A percentile compares a stretch with the other conserved stretches of the same genome.
These are phyloP conservation scores for Tylopilus microsporus DNA, from an alignment of 1,284 basidiomycete genomes.

Conservation along the genomic window DNA sequence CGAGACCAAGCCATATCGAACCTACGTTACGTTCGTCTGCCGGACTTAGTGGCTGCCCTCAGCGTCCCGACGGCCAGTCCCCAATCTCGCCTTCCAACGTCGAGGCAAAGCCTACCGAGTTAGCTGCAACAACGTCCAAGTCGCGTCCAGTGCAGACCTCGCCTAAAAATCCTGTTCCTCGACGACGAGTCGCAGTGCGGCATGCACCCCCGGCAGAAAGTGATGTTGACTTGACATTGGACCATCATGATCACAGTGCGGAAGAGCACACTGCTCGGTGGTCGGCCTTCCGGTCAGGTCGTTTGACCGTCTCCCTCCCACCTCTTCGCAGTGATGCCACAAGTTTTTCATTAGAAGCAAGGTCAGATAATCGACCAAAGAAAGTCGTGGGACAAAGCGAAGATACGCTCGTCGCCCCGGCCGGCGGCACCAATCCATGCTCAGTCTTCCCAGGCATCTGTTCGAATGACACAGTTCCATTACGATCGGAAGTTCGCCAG, in stretches of 20 bases:
- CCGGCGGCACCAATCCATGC: background rate
- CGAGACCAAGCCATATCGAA: constrained; percentile 7
- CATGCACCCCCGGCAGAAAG: background rate
- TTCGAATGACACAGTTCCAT: background rate
- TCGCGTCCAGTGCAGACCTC: background rate
- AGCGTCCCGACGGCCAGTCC: background rate
- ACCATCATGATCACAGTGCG: background rate
- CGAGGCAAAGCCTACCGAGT: background rate
- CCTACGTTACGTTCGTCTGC: background rate
- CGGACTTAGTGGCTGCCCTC: background rate
- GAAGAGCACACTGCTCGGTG: constrained; percentile 14
- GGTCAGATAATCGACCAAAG: background rate
- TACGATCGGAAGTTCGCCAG: background rate
- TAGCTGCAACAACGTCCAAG: background rate
- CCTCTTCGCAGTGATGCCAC: background rate
- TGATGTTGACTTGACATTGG: constrained; percentile 13
- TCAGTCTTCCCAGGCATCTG: background rate
- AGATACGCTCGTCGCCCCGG: background rate
- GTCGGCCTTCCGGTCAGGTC: constrained; percentile 25
- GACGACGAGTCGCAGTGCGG: background rate
- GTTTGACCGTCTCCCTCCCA: constrained; percentile 13
- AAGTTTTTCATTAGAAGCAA: background rate
- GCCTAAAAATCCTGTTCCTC: background rate
- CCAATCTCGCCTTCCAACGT: background rate
- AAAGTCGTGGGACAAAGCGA: background rate